Evolutionary conservation across 768 basidiomycete genomes (phyloP), one percentile per base, ranked within the genome.

Genomic region (Gautieria morchelliformis): DNA sequence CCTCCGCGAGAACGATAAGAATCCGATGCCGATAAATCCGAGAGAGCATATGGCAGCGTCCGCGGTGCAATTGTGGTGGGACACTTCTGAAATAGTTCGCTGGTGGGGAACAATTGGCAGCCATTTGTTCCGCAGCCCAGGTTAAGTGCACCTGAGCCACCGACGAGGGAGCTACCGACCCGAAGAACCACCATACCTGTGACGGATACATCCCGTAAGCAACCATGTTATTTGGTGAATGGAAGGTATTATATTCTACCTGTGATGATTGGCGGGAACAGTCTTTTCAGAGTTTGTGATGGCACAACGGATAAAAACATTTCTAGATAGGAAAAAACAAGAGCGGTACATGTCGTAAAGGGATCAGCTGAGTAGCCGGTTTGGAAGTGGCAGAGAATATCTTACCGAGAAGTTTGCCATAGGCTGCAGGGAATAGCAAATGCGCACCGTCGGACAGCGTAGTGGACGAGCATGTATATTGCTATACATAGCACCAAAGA

Each of bases 91-190:
- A 87, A 91, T 56, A 85, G 85, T n/a, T n/a, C n/a, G n/a, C n/a
- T n/a, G n/a, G n/a, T n/a, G n/a, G n/a, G n/a, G n/a, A n/a, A n/a
- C n/a, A n/a, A n/a, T n/a, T n/a, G n/a, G n/a, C n/a, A n/a, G n/a
- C n/a, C n/a, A n/a, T n/a, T n/a, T n/a, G n/a, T 82, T 15, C 90
- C 89, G 33, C 89, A 89, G 44, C 84, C 90, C 90, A 90, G 93
- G 68, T 90, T 83, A 9, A 78, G 77, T 45, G 86, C 80, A 3
- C 89, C 89, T 7, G 84, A 87, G 1, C 74, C 70, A 41, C 88
- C 89, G 52, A 93, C 77, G 35, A 93, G 78, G 0, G 84, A 84
- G 0, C 84, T 82, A 3, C 90, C 89, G 58, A 92, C 90, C 75
- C 90, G 73, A 24, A 93, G 71, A 60, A 92, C 81, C 53, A 91